Evolutionary conservation across 1,284 basidiomycete genomes (phyloP).

Genomic region (Chiua sp.): DNA sequence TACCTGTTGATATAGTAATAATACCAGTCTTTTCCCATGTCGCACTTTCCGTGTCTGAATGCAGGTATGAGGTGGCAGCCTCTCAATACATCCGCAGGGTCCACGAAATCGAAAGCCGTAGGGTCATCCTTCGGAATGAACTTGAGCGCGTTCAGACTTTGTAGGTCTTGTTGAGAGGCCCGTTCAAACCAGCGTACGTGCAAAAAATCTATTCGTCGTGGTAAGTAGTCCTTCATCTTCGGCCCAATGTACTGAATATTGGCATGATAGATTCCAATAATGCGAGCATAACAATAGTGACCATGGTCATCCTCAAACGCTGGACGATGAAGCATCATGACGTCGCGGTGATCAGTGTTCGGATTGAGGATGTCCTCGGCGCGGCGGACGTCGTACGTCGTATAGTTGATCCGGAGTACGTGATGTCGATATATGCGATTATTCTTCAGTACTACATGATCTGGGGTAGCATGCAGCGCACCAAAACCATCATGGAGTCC

Average conservation of each 20-base stretch:
- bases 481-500: too few relatives aligned
- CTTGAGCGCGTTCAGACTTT: neutral
- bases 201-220: constrained; percentile 5
- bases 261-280: constrained; percentile 15
- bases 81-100: constrained; percentile 6
- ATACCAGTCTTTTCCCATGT: too few relatives aligned
- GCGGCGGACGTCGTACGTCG: constrained; percentile 37
- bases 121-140: constrained; percentile 5
- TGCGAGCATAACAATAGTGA: constrained; percentile 15
- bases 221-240: neutral
- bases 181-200: constrained; percentile 10
- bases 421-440: constrained; percentile 33
- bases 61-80: constrained; percentile 13
- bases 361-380: constrained; percentile 21
- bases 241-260: constrained; percentile 5
- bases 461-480: too few relatives aligned
- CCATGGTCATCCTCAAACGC: neutral
- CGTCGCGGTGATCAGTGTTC: neutral
- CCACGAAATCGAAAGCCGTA: constrained; percentile 13
- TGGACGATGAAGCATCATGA: neutral
- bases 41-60: too few relatives aligned
- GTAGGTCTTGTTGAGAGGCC: neutral
- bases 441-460: constrained; percentile 9
- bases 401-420: constrained; percentile 35
- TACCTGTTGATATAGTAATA: too few relatives aligned